Evolutionary conservation across 331 rosid genomes (phyloP), one percentile per base, ranked within the genome.

Genomic region (Spiraea crenata): DNA sequence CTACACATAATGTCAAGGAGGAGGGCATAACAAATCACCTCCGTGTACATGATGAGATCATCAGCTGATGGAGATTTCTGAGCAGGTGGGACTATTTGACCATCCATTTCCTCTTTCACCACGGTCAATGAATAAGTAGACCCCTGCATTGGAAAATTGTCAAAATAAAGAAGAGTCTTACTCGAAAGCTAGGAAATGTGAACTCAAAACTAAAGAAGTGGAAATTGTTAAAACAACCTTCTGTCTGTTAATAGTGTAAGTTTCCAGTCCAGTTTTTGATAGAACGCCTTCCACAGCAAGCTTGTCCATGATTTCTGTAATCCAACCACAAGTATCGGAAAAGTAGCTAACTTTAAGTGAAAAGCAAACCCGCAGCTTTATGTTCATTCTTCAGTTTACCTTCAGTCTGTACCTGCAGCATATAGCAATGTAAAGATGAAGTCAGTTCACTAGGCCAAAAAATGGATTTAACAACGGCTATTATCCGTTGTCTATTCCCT

Each of bases 351-450:
- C 52, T n/a, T 64, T 7, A 31, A 11, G 25, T 7, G 6, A 55
- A 10, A 51, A 34, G 49, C 11, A 72, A 25, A 63, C 11, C n/a
- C 38, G 59, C 74, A 75, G 64, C 71, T 40, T 10, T 25, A 41
- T 25, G 31, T 57, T 48, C 14, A 65, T 49, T 77, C 31, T 31
- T 72, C 46, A 74, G 70, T 62, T 68, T 79, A 95, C 99, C 99
- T 88, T 91, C 97, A 15, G 72, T 91, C 68, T 89, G 66, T 79
- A 78, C 92, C 99, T 95, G 96, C 86, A 72, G 93, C 85, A 65
- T 20, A 60, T 52, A 80, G 66, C n/a, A 78, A 67, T 63, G 71
- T 48, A 84, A 31, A 67, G 34, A 42, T 19, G 63, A 61, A 67
- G 72, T 79, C 54, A 77, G 19, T 42, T n/a, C n/a, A n/a, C n/a